Base-by-base conservation (phyloP, 331 rosid species). In the Acacia concinna region DNA sequence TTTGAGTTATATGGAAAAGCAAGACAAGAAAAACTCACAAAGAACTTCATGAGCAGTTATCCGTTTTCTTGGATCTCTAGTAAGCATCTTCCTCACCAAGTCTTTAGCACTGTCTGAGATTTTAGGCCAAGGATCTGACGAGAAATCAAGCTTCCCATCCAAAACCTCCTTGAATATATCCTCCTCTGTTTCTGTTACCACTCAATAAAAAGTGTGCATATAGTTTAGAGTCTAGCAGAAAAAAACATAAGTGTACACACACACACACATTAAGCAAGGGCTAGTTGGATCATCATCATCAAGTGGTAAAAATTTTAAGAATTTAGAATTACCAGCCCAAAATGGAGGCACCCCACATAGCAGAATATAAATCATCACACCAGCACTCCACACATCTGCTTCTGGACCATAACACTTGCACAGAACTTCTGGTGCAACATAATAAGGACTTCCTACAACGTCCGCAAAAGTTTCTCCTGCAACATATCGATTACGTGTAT, bases 341-440 rank as follows among this genome's bases (percentile, higher is more conserved):
- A 94, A 94, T 25, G 98, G 98, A 86, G 97, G 94, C 4, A 85
- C 84, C 72, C 98, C 98, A 56, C 92, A 41, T 83, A 94, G 79
- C 78, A 94, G 97, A 79, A 91, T 91, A 89, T 89, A 94, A 81
- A 92, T 69, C 46, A 92, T 94, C 52, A 94, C 98, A 57, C 98
- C 97, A 41, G 94, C 96, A 81, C 98, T 94, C 98, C 98, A 94
- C n/a, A 94, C 91, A 86, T 94, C 98, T 25, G 94, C 89, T 88
- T 91, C 96, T 57, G 91, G 97, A 35, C 98, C 96, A 86, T 94
- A 92, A 40, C 52, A 78, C 78, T 71, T 77, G 34, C 75, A 10
- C 76, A 94, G 79, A 78, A 94, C 90, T 80, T 94, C 98, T 20
- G 98, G 97, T n/a, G 98, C 98, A 21, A 94, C 92, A 65, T 92